Conservation (phyloP, 352 stramenopile species). For the Pythium sp. region DNA sequence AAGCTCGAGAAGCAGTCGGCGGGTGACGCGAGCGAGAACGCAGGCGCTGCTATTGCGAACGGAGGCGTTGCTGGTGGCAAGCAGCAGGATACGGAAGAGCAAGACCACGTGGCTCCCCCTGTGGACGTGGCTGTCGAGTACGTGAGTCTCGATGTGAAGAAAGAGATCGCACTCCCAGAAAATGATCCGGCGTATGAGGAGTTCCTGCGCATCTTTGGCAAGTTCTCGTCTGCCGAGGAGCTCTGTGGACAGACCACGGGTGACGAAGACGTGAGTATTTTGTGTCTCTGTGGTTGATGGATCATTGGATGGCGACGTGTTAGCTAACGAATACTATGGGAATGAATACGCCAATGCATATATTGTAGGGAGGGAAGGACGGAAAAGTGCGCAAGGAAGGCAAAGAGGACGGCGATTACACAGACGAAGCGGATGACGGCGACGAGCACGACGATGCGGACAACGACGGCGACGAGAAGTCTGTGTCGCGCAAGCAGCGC, state of each 20-base stretch:
- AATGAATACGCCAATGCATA: background rate
- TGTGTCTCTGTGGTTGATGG: background rate
- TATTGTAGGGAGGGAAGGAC: conserved; percentile 11
- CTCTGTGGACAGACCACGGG: conserved; percentile 54
- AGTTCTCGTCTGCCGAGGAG: conserved; percentile 81
- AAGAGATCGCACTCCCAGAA: conserved; percentile 53
- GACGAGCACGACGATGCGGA: conserved; percentile 1
- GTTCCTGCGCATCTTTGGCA: conserved; percentile 88
- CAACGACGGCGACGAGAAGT: conserved; percentile 28
- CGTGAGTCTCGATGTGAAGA: conserved; percentile 68
- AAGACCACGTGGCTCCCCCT: conserved; percentile 3
- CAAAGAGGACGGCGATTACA: conserved; percentile 13
- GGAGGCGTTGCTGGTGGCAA: background rate
- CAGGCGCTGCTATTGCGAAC: background rate
- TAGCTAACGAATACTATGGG: background rate
- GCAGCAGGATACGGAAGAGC: background rate
- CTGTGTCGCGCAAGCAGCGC: conserved; percentile 90
- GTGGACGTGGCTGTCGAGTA: conserved; percentile 80
- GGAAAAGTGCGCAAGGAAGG: conserved; percentile 10
- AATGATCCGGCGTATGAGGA: conserved; percentile 78
- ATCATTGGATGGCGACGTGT: background rate
- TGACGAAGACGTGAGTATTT: conserved; percentile 36
- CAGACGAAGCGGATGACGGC: conserved; percentile 6
- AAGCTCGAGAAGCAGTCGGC: conserved; percentile 69
- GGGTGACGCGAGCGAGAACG: conserved; percentile 14